Evolutionary conservation across 2,329 filamentous ascomycete species (phyloP).

Genomic region (Escovopsis sp.): DNA sequence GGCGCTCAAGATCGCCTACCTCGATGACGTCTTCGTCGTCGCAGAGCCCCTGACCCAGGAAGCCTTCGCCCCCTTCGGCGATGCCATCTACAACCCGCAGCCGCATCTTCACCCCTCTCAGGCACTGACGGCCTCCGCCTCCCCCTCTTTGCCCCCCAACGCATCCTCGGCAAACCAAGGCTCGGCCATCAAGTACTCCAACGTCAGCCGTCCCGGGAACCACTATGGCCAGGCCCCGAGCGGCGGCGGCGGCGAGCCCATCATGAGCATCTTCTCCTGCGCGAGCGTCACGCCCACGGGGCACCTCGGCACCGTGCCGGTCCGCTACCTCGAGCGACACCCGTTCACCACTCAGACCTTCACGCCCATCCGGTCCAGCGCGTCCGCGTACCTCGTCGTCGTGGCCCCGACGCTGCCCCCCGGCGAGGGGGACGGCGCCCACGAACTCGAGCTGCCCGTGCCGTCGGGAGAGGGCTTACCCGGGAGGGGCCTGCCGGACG

Average conservation of each 20-base stretch:
- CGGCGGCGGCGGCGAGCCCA: slow-evolving; percentile 31
- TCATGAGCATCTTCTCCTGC: slow-evolving; percentile 85
- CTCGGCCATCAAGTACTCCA: slow-evolving; percentile 71
- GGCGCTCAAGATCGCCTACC: slow-evolving; percentile 12
- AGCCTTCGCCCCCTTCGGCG: slow-evolving; percentile 67
- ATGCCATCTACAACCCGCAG: slow-evolving; percentile 63
- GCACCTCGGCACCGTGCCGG: slow-evolving; percentile 30
- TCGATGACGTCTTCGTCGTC: slow-evolving; percentile 25
- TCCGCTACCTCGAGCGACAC: slow-evolving; percentile 74
- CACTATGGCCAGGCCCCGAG: slow-evolving; percentile 55
- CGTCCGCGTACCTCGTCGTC: slow-evolving; percentile 61
- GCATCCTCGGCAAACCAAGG: slow-evolving; percentile 66
- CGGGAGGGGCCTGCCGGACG: slow-evolving; percentile 55
- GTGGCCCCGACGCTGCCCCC: slow-evolving; percentile 64
- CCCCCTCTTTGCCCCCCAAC: slow-evolving; percentile 24
- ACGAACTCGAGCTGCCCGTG: slow-evolving; percentile 11
- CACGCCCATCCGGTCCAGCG: slow-evolving; percentile 49
- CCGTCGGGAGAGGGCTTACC: slow-evolving; percentile 28
- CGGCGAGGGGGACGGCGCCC: slow-evolving; percentile 8
- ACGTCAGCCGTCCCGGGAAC: slow-evolving; percentile 60
- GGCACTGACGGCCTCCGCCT: slow-evolving; percentile 17
- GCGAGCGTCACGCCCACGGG: slow-evolving; percentile 16
- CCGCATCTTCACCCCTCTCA: slow-evolving; percentile 36
- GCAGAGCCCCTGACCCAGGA: slow-evolving; percentile 52
- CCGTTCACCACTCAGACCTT: slow-evolving; percentile 94